Conservation (phyloP, 495 filamentous ascomycete genomes). For the Hypoxylon intermedium region DNA sequence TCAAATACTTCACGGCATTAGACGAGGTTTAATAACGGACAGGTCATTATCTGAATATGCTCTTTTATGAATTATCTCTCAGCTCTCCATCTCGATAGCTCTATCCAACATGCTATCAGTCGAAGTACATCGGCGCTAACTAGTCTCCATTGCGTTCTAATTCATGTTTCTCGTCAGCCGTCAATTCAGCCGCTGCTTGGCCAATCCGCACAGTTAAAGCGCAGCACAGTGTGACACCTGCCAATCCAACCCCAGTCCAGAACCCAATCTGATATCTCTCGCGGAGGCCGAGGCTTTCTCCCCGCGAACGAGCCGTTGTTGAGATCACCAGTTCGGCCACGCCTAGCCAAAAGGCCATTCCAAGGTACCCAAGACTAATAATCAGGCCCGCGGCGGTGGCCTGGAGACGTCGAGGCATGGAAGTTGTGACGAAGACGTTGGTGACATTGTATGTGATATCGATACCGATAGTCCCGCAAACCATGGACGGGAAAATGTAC, state of each 20-base stretch:
- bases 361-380: conserved; percentile 69
- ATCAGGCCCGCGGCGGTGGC: conserved; percentile 74
- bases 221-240: conserved; percentile 63
- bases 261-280: conserved; percentile 69
- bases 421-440: conserved; percentile 84
- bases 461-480: conserved; percentile 79
- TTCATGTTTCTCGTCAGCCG: conserved; percentile 65
- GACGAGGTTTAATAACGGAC: too few species aligned
- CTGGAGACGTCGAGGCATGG: conserved; percentile 71
- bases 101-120: not conserved
- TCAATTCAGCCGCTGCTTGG: conserved; percentile 71
- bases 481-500: conserved; percentile 82
- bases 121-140: not conserved
- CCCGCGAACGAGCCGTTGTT: conserved; percentile 49
- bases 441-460: conserved; percentile 85
- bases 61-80: not conserved
- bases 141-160: conserved; percentile 4
- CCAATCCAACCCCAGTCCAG: conserved; percentile 69
- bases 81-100: not conserved
- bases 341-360: conserved; percentile 81
- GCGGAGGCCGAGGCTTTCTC: conserved; percentile 50
- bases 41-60: too few species aligned
- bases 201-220: conserved; percentile 69
- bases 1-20: too few species aligned
- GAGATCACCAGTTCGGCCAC: conserved; percentile 73